Percentiles rank a stretch among this genome's conserved stretches.
phyloP scores from a whole-genome alignment of 179 eudicot genomes.

The Heliamphora pulchella region DNA sequence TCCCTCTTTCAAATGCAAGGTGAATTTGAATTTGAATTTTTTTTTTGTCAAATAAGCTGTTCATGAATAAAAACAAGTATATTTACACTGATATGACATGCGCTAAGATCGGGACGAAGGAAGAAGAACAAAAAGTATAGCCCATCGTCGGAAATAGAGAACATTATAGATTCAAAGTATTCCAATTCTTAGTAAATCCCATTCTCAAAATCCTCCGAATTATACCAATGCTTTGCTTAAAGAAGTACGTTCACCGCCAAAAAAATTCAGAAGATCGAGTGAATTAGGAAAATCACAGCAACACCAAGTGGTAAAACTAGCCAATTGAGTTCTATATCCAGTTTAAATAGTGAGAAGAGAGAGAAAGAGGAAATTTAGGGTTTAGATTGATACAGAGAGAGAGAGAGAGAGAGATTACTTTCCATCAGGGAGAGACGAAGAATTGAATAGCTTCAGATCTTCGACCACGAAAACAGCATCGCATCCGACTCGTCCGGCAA shows the following conservation, averaged over 20 bases:
- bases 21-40: background rate
- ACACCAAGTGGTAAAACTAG: background rate
- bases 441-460: conserved; percentile 1
- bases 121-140: too few species aligned
- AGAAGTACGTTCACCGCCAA: background rate
- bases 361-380: background rate
- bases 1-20: too few species aligned
- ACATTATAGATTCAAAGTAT: too few species aligned
- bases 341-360: background rate
- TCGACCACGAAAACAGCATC: background rate
- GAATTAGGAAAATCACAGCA: background rate
- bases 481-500: background rate
- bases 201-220: background rate
- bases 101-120: too few species aligned
- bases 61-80: too few species aligned
- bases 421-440: conserved; percentile 6
- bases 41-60: background rate
- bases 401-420: background rate
- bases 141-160: too few species aligned
- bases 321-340: background rate
- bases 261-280: background rate
- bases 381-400: background rate
- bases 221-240: background rate
- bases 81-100: too few species aligned
- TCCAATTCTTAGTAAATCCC: background rate